Evolutionary conservation across 2,329 filamentous ascomycete species (phyloP).

Genomic region (Fusarium chuoi): DNA sequence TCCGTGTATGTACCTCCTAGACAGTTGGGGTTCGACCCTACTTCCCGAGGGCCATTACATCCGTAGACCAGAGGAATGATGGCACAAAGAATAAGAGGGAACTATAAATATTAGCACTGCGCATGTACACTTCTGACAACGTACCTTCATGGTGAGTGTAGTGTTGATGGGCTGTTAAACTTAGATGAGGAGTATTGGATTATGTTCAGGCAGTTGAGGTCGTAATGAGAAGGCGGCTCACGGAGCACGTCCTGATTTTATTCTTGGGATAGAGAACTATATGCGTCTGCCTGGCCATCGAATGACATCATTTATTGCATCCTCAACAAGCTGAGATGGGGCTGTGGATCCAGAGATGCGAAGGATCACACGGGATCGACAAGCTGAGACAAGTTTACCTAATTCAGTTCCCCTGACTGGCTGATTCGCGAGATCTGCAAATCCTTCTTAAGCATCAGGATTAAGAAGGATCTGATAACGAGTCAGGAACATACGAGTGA

Average conservation of each 20-base stretch:
- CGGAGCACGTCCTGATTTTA: neutral
- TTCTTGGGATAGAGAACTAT: accelerated
- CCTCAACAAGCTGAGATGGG: neutral
- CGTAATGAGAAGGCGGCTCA: neutral
- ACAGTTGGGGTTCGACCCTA: neutral
- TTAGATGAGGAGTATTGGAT: no score
- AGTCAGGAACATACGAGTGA: neutral
- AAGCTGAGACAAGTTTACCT: neutral
- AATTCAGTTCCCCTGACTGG: neutral
- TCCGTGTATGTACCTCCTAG: neutral
- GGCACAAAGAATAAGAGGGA: no score
- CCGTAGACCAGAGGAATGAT: neutral
- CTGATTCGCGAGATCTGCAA: neutral
- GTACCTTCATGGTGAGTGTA: neutral
- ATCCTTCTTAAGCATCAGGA: neutral
- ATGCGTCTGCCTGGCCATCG: neutral
- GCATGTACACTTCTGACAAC: neutral
- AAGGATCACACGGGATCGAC: neutral
- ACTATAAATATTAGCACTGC: neutral
- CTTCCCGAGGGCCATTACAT: neutral
- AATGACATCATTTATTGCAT: neutral
- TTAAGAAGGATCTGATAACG: neutral
- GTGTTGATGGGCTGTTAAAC: neutral
- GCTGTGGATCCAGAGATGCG: neutral
- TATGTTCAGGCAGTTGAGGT: neutral